phyloP scores from a whole-genome alignment of 169 alveolate species.

The Hepatocystis sp. region DNA sequence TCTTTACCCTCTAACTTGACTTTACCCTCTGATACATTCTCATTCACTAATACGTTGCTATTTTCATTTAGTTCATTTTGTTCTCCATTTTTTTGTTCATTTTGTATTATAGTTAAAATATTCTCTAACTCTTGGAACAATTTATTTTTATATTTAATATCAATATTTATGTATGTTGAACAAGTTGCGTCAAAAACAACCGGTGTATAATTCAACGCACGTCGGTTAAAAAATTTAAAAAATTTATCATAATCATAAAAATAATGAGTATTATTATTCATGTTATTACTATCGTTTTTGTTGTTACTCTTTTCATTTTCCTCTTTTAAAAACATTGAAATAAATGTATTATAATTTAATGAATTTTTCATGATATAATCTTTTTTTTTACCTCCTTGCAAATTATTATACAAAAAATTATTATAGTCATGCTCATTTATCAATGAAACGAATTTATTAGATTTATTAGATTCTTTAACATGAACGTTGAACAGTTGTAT shows the following conservation, averaged over 20 bases:
- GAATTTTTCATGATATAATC: constrained; percentile 12
- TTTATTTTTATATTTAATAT: constrained; percentile 32
- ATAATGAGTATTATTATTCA: too few relatives aligned
- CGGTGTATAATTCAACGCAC: constrained; percentile 23
- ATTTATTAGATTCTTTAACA: constrained; percentile 30
- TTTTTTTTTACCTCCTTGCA: constrained; percentile 1
- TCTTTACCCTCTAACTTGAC: too few relatives aligned
- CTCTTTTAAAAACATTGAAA: constrained; percentile 35
- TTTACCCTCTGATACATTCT: too few relatives aligned
- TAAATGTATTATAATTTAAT: constrained; percentile 24
- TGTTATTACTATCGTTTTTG: not conserved
- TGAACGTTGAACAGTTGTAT: constrained; percentile 40
- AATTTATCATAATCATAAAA: constrained; percentile 10
- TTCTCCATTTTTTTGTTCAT: too few relatives aligned
- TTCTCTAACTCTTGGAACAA: constrained; percentile 39
- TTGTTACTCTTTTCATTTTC: constrained; percentile 1
- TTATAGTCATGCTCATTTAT: constrained; percentile 21
- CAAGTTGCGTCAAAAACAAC: constrained; percentile 50
- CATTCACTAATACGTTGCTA: too few relatives aligned
- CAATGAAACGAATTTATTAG: constrained; percentile 24
- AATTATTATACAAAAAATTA: constrained; percentile 19
- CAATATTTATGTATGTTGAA: constrained; percentile 52
- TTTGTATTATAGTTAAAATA: constrained; percentile 8
- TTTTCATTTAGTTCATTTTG: too few relatives aligned
- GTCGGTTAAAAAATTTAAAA: constrained; percentile 13